A percentile compares a stretch with the other conserved stretches of the same genome.
Conservation (phyloP, 306 rosid genomes). For the Cicer judaicum region DNA sequence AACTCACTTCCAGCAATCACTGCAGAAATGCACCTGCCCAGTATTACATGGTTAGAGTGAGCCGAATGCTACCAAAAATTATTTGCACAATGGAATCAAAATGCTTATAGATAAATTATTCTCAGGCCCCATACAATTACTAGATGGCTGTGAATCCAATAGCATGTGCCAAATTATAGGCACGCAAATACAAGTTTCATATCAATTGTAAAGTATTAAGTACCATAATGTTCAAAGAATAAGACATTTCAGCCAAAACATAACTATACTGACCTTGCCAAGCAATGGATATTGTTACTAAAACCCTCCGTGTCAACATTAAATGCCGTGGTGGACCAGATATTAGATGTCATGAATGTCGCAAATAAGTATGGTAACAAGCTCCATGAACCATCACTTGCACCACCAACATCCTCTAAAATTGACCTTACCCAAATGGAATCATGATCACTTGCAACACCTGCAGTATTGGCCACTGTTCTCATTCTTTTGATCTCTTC, state of each 20-base stretch:
- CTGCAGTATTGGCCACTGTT: conserved; percentile 82
- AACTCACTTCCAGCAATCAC: conserved; percentile 92
- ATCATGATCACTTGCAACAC: conserved; percentile 76
- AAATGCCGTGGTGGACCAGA: conserved; percentile 93
- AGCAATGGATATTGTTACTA: conserved; percentile 90
- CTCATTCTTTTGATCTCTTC: conserved; percentile 77
- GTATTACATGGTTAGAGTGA: conserved; percentile 41
- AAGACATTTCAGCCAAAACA: conserved; percentile 26
- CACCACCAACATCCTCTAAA: conserved; percentile 93
- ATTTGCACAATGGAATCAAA: conserved; percentile 30
- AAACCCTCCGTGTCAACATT: conserved; percentile 95
- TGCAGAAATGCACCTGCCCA: conserved; percentile 88
- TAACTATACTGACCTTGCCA: conserved; percentile 76
- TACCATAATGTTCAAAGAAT: conserved; percentile 17
- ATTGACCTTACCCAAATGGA: conserved; percentile 91
- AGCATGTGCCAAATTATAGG: conserved; percentile 39
- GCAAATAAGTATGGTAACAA: conserved; percentile 93
- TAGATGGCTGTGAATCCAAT: conserved; percentile 24
- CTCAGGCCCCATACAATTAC: conserved; percentile 27
- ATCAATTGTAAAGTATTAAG: conserved; percentile 14
- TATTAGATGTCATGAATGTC: conserved; percentile 88
- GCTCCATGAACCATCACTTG: conserved; percentile 97
- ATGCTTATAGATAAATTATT: conserved; percentile 24
- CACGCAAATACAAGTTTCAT: conserved; percentile 40
- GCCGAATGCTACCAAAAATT: conserved; percentile 13